Evolutionary conservation across 768 basidiomycete species (phyloP).

Genomic region (Amanita inopinata): DNA sequence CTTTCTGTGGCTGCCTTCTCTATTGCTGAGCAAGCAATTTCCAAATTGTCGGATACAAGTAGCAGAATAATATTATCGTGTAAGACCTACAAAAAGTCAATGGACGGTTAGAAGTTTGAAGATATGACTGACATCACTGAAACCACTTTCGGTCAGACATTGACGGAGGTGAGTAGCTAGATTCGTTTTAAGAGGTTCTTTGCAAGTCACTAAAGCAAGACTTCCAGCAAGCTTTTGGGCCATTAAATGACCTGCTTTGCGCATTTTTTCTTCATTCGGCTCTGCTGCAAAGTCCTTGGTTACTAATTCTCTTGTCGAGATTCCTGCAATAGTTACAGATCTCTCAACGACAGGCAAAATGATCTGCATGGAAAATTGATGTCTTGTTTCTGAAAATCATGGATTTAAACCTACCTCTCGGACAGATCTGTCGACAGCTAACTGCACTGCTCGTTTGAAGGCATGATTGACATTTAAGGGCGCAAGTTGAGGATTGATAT

Average conservation of each 20-base stretch:
- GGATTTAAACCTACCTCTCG: slow-evolving; percentile 59
- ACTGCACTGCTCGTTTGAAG: slow-evolving; percentile 85
- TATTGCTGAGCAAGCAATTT: slow-evolving; percentile 87
- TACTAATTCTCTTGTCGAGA: slow-evolving; percentile 92
- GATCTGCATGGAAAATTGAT: slow-evolving; percentile 40
- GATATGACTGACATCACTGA: slow-evolving; percentile 52
- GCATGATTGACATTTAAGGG: slow-evolving; percentile 67
- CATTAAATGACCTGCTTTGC: slow-evolving; percentile 91
- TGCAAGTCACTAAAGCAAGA: slow-evolving; percentile 94
- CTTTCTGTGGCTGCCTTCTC: slow-evolving; percentile 98
- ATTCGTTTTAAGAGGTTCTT: slow-evolving; percentile 91
- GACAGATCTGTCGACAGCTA: slow-evolving; percentile 89
- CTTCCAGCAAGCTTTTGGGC: slow-evolving; percentile 95
- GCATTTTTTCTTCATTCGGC: slow-evolving; percentile 79
- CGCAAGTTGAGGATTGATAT: slow-evolving; percentile 68
- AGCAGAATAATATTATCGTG: slow-evolving; percentile 72
- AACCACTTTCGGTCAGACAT: slow-evolving; percentile 77
- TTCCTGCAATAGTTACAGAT: slow-evolving; percentile 96
- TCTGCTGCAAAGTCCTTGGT: slow-evolving; percentile 96
- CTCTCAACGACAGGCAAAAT: slow-evolving; percentile 96
- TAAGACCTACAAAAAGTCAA: slow-evolving; percentile 43
- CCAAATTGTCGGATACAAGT: slow-evolving; percentile 86
- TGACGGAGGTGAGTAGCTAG: slow-evolving; percentile 83
- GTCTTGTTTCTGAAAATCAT: slow-evolving; percentile 12
- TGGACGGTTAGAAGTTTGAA: slow-evolving; percentile 10